These are phyloP conservation scores for Heritiera littoralis DNA, from an alignment of 345 rosid genomes.

Conservation along the genomic window DNA sequence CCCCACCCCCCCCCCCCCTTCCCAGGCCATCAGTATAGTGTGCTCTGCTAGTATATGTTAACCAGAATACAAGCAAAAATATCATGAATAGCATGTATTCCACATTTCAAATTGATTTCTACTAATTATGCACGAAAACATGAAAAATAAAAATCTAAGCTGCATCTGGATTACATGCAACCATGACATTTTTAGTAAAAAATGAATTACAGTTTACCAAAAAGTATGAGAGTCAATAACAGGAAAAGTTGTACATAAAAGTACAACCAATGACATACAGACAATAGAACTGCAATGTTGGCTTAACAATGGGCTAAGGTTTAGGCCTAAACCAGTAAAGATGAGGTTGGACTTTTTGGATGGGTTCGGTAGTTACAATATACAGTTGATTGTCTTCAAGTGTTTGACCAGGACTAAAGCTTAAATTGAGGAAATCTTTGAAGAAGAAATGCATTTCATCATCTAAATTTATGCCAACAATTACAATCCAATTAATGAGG, in stretches of 20 bases:
- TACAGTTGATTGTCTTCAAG: not conserved
- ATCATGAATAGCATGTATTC: not conserved
- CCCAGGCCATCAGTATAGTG: no score
- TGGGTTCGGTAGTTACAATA: not conserved
- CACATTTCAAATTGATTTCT: not conserved
- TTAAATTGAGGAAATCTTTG: not conserved
- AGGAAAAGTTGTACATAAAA: no score
- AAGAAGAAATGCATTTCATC: not conserved
- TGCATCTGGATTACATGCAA: not conserved
- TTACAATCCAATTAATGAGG: not conserved
- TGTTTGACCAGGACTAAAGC: not conserved
- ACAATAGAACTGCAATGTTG: not conserved
- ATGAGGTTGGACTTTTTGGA: not conserved
- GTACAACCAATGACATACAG: not conserved
- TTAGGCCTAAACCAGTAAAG: not conserved
- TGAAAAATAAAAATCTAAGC: not conserved
- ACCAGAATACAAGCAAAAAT: not conserved
- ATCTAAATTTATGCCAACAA: not conserved
- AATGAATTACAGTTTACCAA: no score
- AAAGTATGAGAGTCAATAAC: not conserved
- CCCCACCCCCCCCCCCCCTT: not conserved
- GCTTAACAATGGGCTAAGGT: not conserved
- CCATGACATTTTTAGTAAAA: not conserved
- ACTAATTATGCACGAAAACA: not conserved
- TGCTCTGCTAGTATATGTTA: not conserved